phyloP scores from a whole-genome alignment of 768 basidiomycete genomes.

The Cubamyces lactineus region DNA sequence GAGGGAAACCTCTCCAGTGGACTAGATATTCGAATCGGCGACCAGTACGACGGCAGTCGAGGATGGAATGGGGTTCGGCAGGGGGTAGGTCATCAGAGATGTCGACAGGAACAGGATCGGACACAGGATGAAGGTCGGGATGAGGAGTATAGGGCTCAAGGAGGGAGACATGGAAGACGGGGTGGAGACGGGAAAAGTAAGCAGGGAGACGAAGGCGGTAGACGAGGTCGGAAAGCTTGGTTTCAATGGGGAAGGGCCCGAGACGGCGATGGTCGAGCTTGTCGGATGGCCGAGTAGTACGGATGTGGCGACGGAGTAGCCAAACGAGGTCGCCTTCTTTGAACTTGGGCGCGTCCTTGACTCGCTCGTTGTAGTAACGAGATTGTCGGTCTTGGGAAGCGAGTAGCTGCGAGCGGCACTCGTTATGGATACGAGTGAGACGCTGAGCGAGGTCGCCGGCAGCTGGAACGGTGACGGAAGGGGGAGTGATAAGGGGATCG shows the following conservation, averaged over 20 bases:
- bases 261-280: slow-evolving; percentile 37
- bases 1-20: slow-evolving; percentile 5
- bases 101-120: slow-evolving; percentile 1
- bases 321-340: slow-evolving; percentile 41
- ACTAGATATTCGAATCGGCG: slow-evolving; percentile 7
- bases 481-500: slow-evolving; percentile 34
- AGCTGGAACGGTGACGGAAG: slow-evolving; percentile 35
- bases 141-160: slow-evolving; percentile 1
- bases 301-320: slow-evolving; percentile 43
- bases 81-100: not conserved
- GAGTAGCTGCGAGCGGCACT: slow-evolving; percentile 38
- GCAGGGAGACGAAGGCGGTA: slow-evolving; percentile 9
- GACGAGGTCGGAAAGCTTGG: slow-evolving; percentile 5
- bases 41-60: slow-evolving; percentile 8
- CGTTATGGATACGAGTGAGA: slow-evolving; percentile 38
- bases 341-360: slow-evolving; percentile 35
- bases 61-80: slow-evolving; percentile 3
- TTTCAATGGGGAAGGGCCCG: slow-evolving; percentile 4
- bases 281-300: slow-evolving; percentile 43
- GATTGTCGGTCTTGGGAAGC: slow-evolving; percentile 36
- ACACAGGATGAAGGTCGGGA: not conserved
- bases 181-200: slow-evolving; percentile 7
- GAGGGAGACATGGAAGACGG: slow-evolving; percentile 5
- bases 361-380: slow-evolving; percentile 35
- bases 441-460: slow-evolving; percentile 36